Base-by-base conservation (phyloP, 208 protist genomes). In the Leishmania guyanensis region DNA sequence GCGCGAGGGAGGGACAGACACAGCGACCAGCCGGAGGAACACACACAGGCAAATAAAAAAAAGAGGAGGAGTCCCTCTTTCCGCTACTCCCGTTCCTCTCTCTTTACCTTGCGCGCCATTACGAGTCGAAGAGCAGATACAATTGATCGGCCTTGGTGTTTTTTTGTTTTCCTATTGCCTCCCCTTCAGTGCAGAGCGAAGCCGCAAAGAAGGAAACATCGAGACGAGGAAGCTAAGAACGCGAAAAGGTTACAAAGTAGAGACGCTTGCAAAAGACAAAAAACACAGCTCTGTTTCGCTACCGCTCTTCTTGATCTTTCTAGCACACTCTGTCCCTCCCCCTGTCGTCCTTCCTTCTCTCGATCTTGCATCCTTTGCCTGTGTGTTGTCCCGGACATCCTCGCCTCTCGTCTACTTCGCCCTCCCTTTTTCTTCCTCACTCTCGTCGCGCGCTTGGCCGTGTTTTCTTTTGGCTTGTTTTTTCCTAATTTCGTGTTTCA, bases 391-490 rank as follows among this genome's bases (percentile, higher is more conserved):
- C 62, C 29, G 16, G 29, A 36, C 62, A 66, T 36, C 62, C 29
- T 36, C 20, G 3, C 29, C 2, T 66, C 14, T 39, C 14, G 17
- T 26, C 58, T 33, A 9, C 26, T 33, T 9, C n/a, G 20, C 58
- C 14, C 39, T 50, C 66, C 6, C 33, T 58, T 77, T 12, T 26
- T 29, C 29, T 2, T 66, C 36, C 14, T 29, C 36, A 20, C 36
- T 36, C 6, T 36, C 62, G 12, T 39, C 9, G n/a, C 62, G 36
- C 43, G 43, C 43, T 46, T 46, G 43, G 43, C 43, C 43, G 43
- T 62, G 48, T 73, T 70, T 73, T 65, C 51, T 73, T 54, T 80
- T 70, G 10, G 10, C 58, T 17, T 80, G 36, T 68, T 66, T 8
- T 64, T 36, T 53, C 58, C 50, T 71, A 16, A 33, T n/a, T 53